Conservation (phyloP, 495 filamentous ascomycete genomes). For the Jackrogersella multiformis region DNA sequence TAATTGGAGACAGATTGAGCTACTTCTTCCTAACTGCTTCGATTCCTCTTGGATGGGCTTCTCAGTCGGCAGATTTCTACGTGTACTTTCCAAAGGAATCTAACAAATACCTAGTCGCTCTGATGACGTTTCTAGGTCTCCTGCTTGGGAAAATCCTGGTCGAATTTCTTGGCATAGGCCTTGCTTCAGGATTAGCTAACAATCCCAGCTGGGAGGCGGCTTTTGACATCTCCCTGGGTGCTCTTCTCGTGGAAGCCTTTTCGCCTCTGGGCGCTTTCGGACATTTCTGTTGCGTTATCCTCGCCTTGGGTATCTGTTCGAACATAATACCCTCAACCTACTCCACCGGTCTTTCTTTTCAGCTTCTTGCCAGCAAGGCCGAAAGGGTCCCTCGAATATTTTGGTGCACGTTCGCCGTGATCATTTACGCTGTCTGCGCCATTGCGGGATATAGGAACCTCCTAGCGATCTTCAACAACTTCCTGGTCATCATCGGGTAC, state of each 20-base stretch:
- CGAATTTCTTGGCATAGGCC: constrained; percentile 6
- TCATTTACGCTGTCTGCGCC: background rate
- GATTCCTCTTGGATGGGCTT: constrained; percentile 10
- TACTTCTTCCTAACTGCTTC: constrained; percentile 12
- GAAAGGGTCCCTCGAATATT: constrained; percentile 10
- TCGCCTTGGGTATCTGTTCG: constrained; percentile 3
- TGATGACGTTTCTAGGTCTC: constrained; percentile 5
- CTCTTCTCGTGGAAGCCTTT: constrained; percentile 11
- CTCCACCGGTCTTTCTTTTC: constrained; percentile 4
- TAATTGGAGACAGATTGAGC: background rate
- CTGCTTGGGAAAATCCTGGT: background rate
- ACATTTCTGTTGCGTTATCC: constrained; percentile 7
- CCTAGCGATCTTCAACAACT: background rate
- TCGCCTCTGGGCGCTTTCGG: constrained; percentile 2
- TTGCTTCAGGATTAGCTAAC: background rate
- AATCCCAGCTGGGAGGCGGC: background rate
- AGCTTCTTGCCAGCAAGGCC: background rate
- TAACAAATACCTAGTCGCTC: background rate
- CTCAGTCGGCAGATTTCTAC: constrained; percentile 4
- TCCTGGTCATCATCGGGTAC: background rate
- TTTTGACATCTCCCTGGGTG: constrained; percentile 3
- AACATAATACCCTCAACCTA: constrained; percentile 6
- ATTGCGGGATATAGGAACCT: constrained; percentile 1
- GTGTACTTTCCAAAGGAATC: constrained; percentile 2
- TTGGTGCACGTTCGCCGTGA: constrained; percentile 5